Conservation (phyloP, 805 yeast genomes). For the Candida methanosorbosa region DNA sequence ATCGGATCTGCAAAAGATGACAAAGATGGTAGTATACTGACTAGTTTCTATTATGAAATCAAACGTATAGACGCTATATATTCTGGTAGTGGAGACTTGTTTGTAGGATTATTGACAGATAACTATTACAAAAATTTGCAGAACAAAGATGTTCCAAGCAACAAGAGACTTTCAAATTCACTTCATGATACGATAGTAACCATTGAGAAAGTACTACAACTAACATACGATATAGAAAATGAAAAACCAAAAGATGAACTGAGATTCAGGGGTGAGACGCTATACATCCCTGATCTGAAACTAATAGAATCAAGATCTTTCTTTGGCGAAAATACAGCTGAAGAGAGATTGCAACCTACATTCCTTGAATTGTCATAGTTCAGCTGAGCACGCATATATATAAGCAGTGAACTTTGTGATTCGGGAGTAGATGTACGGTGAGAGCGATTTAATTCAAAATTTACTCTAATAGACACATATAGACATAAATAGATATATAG, state of each 20-base stretch:
- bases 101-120: constrained; percentile 53
- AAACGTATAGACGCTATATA: constrained; percentile 44
- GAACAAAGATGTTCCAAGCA: constrained; percentile 2
- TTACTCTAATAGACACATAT: too few species aligned
- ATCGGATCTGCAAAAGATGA: constrained; percentile 31
- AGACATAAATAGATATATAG: too few species aligned
- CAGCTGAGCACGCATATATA: too few species aligned
- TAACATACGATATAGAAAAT: constrained; percentile 26
- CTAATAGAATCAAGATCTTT: constrained; percentile 38
- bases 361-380: too few species aligned
- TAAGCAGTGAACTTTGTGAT: too few species aligned
- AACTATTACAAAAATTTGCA: constrained; percentile 1
- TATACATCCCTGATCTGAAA: constrained; percentile 33
- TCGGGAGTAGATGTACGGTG: too few species aligned
- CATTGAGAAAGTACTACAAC: constrained; percentile 32
- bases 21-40: too few species aligned
- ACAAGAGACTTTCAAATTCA: constrained; percentile 21
- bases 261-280: constrained; percentile 7
- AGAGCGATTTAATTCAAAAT: too few species aligned
- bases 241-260: not conserved
- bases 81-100: constrained; percentile 71
- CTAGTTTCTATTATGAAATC: not conserved
- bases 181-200: constrained; percentile 30
- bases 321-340: too few species aligned
- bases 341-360: too few species aligned